Evolutionary conservation across 441 rosid genomes (phyloP).

Genomic region (Erysimum pusillum): DNA sequence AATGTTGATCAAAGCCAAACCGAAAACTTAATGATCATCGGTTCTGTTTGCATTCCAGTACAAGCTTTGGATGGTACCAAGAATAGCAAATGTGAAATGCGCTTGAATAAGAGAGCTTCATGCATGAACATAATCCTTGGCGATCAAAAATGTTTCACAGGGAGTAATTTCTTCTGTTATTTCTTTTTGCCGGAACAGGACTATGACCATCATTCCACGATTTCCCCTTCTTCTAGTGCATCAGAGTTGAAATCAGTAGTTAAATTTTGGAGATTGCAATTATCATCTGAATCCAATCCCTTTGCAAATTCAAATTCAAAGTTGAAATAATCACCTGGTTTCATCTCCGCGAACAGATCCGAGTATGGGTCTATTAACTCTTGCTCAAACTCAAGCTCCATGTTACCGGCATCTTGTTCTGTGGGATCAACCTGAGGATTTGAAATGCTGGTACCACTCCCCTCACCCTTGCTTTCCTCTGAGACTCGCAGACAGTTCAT

Average conservation of each 20-base stretch:
- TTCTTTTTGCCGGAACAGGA: background rate
- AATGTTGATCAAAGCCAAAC: conserved; percentile 10
- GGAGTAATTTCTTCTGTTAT: conserved; percentile 10
- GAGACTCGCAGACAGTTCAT: conserved; percentile 37
- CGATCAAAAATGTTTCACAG: conserved; percentile 9
- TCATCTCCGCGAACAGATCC: conserved; percentile 65
- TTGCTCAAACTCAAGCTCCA: conserved; percentile 73
- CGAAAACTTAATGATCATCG: background rate
- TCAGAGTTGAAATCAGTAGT: conserved; percentile 40
- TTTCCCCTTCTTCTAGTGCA: conserved; percentile 91
- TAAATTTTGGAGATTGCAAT: conserved; percentile 37
- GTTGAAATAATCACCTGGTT: conserved; percentile 75
- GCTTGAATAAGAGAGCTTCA: conserved; percentile 17
- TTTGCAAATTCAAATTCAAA: conserved; percentile 62
- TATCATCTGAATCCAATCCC: conserved; percentile 50
- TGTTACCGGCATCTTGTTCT: conserved; percentile 37
- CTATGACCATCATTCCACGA: conserved; percentile 50
- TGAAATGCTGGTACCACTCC: conserved; percentile 27
- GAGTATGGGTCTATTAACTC: conserved; percentile 68
- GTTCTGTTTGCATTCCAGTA: conserved; percentile 9
- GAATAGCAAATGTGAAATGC: conserved; percentile 14
- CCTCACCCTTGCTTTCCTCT: conserved; percentile 35
- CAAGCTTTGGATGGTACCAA: background rate
- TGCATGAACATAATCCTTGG: conserved; percentile 1
- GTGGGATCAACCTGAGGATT: conserved; percentile 36